These are phyloP conservation scores for Aotearoamyces nothofagi DNA, from an alignment of 2,329 filamentous ascomycete genomes.

Conservation along the genomic window DNA sequence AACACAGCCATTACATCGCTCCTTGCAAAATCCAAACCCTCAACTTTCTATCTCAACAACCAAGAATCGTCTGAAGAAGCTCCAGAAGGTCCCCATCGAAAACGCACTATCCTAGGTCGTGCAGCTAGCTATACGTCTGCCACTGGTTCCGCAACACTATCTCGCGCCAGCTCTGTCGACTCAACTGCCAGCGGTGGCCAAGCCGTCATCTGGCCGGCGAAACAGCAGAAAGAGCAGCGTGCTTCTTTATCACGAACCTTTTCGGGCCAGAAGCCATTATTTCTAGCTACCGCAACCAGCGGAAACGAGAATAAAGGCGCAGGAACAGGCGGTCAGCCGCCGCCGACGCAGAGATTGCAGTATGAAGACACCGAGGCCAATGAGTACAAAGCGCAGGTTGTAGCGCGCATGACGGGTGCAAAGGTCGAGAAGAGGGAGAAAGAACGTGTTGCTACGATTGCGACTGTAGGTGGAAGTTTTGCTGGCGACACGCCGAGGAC, in stretches of 20 bases:
- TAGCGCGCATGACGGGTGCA: conserved; percentile 18
- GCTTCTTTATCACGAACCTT: too few species aligned
- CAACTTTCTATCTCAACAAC: conserved; percentile 1
- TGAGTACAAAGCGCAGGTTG: conserved; percentile 13
- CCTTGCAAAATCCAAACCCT: conserved; percentile 8
- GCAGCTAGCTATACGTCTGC: conserved; percentile 39
- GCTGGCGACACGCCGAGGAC: too few species aligned
- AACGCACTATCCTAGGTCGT: conserved; percentile 33
- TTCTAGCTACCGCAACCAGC: too few species aligned
- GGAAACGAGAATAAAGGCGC: conserved; percentile 5
- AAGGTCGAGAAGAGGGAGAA: conserved; percentile 8
- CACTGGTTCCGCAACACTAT: conserved; percentile 28
- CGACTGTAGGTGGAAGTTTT: conserved; percentile 8
- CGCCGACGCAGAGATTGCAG: conserved; percentile 14
- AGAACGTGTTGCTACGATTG: conserved; percentile 10
- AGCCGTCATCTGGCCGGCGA: conserved; percentile 15
- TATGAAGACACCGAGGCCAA: conserved; percentile 18
- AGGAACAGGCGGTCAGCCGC: conserved; percentile 7
- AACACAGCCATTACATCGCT: conserved; percentile 8
- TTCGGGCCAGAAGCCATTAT: too few species aligned
- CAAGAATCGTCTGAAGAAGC: conserved; percentile 11
- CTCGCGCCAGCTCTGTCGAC: conserved; percentile 23
- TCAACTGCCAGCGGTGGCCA: conserved; percentile 18
- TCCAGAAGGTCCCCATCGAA: conserved; percentile 16
- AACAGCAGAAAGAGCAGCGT: conserved; percentile 5